A percentile compares a stretch with the other conserved stretches of the same genome.
phyloP scores from a whole-genome alignment of 148 eudicot species.

The Pharnaceum exiguum region DNA sequence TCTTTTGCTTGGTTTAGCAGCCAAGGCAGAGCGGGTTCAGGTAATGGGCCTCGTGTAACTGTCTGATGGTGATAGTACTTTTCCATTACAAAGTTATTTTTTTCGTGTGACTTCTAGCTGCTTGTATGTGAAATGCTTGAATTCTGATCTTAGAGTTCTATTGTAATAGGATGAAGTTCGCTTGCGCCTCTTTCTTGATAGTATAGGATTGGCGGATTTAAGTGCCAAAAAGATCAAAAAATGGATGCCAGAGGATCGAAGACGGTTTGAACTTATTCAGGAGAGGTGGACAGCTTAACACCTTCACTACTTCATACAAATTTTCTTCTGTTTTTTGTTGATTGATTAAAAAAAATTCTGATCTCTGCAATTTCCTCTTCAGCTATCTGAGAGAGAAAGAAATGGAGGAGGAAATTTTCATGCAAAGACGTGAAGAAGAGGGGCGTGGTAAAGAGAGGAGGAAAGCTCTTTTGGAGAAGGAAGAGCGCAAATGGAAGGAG shows the following conservation, averaged over 20 bases:
- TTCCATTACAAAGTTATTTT: neutral
- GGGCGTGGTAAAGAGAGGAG: slow-evolving; percentile 99
- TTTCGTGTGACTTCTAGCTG: neutral
- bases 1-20: slow-evolving; percentile 92
- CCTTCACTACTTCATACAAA: neutral
- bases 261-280: slow-evolving; percentile 94
- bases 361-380: slow-evolving; percentile 13
- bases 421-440: slow-evolving; percentile 99
- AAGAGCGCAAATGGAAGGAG: slow-evolving; percentile 99
- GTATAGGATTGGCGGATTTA: slow-evolving; percentile 93
- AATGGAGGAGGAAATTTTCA: slow-evolving; percentile 96
- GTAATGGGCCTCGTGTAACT: slow-evolving; percentile 23
- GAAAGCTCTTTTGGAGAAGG: slow-evolving; percentile 93
- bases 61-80: neutral
- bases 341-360: neutral
- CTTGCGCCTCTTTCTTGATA: slow-evolving; percentile 91
- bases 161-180: slow-evolving; percentile 90
- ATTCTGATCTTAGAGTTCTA: slow-evolving; percentile 16
- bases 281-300: slow-evolving; percentile 64
- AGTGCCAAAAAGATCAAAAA: slow-evolving; percentile 97
- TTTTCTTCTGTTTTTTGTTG: slow-evolving; percentile 8
- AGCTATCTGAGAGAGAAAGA: slow-evolving; percentile 97
- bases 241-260: slow-evolving; percentile 99
- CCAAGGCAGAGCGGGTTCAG: slow-evolving; percentile 98
- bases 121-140: neutral